phyloP scores from a whole-genome alignment of 1,284 basidiomycete genomes.

The Pseudozyma sp. region DNA sequence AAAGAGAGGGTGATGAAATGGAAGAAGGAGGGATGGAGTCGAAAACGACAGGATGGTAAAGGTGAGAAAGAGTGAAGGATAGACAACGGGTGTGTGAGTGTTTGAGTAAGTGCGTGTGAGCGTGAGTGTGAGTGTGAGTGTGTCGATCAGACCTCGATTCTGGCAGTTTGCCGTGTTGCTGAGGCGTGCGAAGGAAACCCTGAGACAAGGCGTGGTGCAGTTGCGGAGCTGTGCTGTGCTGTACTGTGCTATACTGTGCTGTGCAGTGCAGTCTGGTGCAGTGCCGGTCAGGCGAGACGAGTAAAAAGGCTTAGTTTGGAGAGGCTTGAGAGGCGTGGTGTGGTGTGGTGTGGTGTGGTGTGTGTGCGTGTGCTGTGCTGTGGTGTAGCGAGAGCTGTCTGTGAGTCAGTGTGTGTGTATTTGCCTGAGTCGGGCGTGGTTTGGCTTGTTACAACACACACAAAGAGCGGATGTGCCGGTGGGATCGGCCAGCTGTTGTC shows the following conservation, averaged over 20 bases:
- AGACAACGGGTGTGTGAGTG: not conserved
- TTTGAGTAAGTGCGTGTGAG: not conserved
- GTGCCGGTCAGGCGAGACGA: constrained; percentile 1
- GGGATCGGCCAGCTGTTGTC: too few relatives aligned
- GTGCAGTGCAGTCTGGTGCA: not conserved
- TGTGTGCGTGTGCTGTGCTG: too few relatives aligned
- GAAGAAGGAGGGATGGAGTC: not conserved
- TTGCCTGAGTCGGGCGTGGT: too few relatives aligned
- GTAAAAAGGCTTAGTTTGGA: not conserved
- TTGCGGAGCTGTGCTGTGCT: constrained; percentile 4
- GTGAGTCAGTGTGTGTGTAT: too few relatives aligned
- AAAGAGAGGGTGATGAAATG: not conserved
- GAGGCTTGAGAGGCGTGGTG: too few relatives aligned
- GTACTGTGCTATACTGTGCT: not conserved
- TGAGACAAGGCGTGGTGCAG: constrained; percentile 1
- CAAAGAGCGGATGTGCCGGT: too few relatives aligned
- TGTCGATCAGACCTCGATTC: not conserved
- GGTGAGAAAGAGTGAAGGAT: not conserved
- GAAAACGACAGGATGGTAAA: not conserved
- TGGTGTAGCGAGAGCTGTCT: too few relatives aligned
- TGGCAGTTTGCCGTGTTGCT: not conserved
- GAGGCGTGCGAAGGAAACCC: not conserved
- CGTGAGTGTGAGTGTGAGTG: not conserved
- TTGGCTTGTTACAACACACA: too few relatives aligned
- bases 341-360: too few relatives aligned